A percentile compares a stretch with the other conserved stretches of the same genome.
Conservation (phyloP, 2,329 filamentous ascomycete genomes). For the Dactylellina leptospora region DNA sequence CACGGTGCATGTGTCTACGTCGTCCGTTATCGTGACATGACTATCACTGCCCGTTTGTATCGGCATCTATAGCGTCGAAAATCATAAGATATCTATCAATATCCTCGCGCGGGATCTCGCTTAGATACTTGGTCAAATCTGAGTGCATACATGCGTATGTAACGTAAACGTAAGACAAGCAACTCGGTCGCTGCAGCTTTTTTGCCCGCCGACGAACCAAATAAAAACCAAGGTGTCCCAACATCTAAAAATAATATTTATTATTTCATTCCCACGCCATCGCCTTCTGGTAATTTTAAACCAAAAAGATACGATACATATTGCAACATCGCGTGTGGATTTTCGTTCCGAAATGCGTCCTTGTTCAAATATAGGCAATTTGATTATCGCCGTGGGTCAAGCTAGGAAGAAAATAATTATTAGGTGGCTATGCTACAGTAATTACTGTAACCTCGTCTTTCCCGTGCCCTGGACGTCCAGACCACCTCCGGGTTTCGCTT, state of each 20-base stretch:
- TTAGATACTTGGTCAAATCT: slow-evolving; percentile 30
- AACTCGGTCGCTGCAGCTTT: no score
- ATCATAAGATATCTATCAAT: slow-evolving; percentile 22
- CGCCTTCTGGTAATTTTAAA: slow-evolving; percentile 26
- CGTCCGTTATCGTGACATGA: not conserved
- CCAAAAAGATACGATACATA: not conserved
- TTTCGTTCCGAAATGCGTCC: slow-evolving; percentile 47
- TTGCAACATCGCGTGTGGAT: slow-evolving; percentile 17
- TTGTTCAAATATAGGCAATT: slow-evolving; percentile 40
- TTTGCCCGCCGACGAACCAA: slow-evolving; percentile 14
- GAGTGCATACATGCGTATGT: slow-evolving; percentile 31
- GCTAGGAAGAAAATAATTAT: slow-evolving; percentile 11
- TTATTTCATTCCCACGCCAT: slow-evolving; percentile 1
- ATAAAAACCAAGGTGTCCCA: not conserved
- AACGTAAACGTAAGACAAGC: slow-evolving; percentile 48
- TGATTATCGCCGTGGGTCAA: not conserved
- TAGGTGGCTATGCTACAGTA: slow-evolving; percentile 44
- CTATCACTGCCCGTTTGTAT: not conserved
- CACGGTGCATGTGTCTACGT: not conserved
- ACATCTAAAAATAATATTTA: slow-evolving; percentile 13
- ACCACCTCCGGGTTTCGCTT: no score
- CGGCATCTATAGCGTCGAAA: slow-evolving; percentile 3
- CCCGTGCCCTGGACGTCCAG: slow-evolving; percentile 23
- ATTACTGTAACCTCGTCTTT: no score
- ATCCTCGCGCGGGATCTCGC: no score